phyloP scores from a whole-genome alignment of 2,329 filamentous ascomycete species.

The Talaromyces rugulosus region DNA sequence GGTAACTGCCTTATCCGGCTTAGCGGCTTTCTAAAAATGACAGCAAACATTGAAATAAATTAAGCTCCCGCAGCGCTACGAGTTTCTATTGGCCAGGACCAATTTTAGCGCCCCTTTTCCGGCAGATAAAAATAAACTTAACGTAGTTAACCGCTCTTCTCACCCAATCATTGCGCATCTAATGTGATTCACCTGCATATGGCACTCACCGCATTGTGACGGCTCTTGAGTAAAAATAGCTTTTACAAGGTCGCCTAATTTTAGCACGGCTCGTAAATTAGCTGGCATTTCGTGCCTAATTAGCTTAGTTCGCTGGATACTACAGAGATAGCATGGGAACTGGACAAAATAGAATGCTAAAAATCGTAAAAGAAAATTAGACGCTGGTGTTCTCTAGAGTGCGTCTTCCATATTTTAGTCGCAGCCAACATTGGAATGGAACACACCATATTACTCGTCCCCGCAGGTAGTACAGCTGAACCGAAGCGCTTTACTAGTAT shows the following conservation, averaged over 20 bases:
- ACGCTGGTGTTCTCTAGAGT: too few relatives aligned
- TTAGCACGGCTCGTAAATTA: background rate
- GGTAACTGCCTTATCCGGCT: background rate
- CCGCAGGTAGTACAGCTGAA: too few relatives aligned
- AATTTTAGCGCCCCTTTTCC: background rate
- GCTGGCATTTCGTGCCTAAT: background rate
- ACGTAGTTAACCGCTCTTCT: background rate
- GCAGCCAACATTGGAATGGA: too few relatives aligned
- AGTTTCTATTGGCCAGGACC: background rate
- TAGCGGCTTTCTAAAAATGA: background rate
- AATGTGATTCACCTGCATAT: background rate
- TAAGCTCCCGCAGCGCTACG: background rate
- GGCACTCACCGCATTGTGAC: background rate
- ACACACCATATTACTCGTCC: too few relatives aligned
- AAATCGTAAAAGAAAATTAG: too few relatives aligned
- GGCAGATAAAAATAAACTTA: background rate
- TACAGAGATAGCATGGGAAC: too few relatives aligned
- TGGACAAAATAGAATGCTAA: too few relatives aligned
- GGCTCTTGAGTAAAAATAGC: background rate
- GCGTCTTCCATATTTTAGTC: too few relatives aligned
- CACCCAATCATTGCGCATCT: background rate
- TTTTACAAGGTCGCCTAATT: background rate
- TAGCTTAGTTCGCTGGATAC: background rate
- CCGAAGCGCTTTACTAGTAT: too few relatives aligned
- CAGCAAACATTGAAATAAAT: background rate